Evolutionary conservation across 2,329 filamentous ascomycete species (phyloP), one percentile per base, ranked within the genome.

Genomic region (Verticillium nonalfalfae): DNA sequence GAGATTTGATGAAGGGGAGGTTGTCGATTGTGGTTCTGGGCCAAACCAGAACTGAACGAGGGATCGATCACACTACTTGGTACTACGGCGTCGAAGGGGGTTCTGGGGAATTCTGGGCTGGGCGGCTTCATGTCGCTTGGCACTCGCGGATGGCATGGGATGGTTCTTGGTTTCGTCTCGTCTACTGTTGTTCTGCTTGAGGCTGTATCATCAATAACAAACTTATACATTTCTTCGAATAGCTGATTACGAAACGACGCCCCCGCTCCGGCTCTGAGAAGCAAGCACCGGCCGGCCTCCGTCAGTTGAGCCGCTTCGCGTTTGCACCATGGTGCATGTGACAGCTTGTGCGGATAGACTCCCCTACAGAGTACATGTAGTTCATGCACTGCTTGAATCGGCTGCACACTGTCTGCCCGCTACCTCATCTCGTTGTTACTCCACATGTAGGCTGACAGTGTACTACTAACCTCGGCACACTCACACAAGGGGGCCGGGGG

Each of bases 1-100:
- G 84, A 86, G 69, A 79, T 81, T 60, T 86, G 31, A 52, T 26
- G 56, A 50, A 4, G 45, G n/a, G 11, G 45, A 26, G 10, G n/a
- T 21, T 52, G 5, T 3, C 9, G 4, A 10, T 50, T 63, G 59
- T 58, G 15, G 45, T 36, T 36, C 35, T 36, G 35, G 35, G 35
- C 9, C 35, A 13, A 36, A 4, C 9, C 35, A 36, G 35, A 62
- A 58, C 50, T 55, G 62, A 57, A 64, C 50, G 58, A 59, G 39
- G 60, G 61, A 64, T 60, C 61, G 45, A 21, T 52, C 18, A 26
- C 6, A 18, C 18, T 26, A 18, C 9, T 52, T 52, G 45, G 7
- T 52, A 52, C 21, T 52, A 52, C 11, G 45, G 45, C 45, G 45
- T 52, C 45, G 45, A 18, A n/a, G 45, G n/a, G n/a, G 45, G 45